A percentile compares a stretch with the other conserved stretches of the same genome.
These are phyloP conservation scores for Caloboletus inedulis DNA, from an alignment of 1,284 basidiomycete genomes.

Conservation along the genomic window DNA sequence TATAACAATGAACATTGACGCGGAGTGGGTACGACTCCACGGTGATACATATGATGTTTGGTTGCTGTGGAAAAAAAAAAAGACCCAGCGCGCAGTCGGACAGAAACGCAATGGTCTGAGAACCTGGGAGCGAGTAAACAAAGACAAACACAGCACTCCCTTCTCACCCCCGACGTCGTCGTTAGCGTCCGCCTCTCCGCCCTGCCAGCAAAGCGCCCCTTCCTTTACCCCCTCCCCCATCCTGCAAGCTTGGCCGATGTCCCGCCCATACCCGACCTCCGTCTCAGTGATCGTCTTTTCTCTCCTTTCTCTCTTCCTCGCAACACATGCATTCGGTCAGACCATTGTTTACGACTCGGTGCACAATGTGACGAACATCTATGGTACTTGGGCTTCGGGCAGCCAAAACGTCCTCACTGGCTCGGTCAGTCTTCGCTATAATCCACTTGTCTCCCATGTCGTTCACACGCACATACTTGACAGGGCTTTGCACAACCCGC, in stretches of 20 bases:
- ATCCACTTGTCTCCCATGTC: no score
- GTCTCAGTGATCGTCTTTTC: conserved; percentile 20
- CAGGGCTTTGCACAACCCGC: conserved; percentile 83
- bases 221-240: background rate
- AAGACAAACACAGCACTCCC: conserved; percentile 17
- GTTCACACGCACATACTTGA: background rate
- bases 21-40: background rate
- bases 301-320: conserved; percentile 23
- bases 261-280: background rate
- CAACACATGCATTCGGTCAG: conserved; percentile 38
- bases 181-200: conserved; percentile 9
- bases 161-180: conserved; percentile 14
- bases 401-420: conserved; percentile 76
- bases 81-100: background rate
- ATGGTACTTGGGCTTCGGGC: conserved; percentile 86
- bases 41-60: background rate
- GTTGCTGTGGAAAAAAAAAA: conserved; percentile 1
- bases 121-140: conserved; percentile 23
- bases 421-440: conserved; percentile 40
- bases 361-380: conserved; percentile 64
- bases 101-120: conserved; percentile 6
- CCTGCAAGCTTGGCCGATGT: conserved; percentile 1
- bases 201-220: conserved; percentile 1
- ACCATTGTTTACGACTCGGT: conserved; percentile 32
- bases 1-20: background rate